Evolutionary conservation across 352 stramenopile genomes (phyloP), one percentile per base, ranked within the genome.

Genomic region (Halophytophthora batemanensis): DNA sequence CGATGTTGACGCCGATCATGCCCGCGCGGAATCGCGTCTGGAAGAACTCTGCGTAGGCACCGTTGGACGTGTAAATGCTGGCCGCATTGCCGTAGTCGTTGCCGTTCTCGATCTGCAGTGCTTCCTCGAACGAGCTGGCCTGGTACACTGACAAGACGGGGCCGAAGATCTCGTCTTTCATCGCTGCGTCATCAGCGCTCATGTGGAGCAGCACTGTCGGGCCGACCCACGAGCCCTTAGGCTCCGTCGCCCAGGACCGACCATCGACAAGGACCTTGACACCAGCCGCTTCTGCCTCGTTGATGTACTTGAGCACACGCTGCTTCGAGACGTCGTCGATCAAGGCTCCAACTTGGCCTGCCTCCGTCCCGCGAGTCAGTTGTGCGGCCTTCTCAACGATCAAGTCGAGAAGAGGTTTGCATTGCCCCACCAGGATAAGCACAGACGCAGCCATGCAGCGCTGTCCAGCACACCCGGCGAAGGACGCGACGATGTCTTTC

Each of bases 31-130:
- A 98, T 17, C 87, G 78, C 17, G 64, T 77, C 56, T 93, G 77
- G 67, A 99, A 98, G 64, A 93, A 98, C 53, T 98, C 93, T 3
- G 96, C 96, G 63, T 80, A 85, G 2, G 72, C 95, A 12, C 93
- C 94, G 65, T 93, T 96, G 2, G 79, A 95, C 11, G 97, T 99
- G 66, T 98, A 99, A 38, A 99, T 85, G 41, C 86, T 97, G 6
- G 95, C 95, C 2, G 96, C 97, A 69, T 99, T 99, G 13, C 97
- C 96, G 75, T 97, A 98, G 23, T 95, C 93, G 73, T 96, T 98
- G 11, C 56, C 71, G 72, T 98, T 99, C 62, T 99, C 96, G 59
- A 99, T 98, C 35, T 66, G 72, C 35, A 99, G 70, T 4, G 97
- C 97, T 45, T 98, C 92, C 6, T 98, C 88, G 56, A 96, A 97